Percentiles rank a stretch among this genome's conserved stretches.
Conservation (phyloP, 2,329 filamentous ascomycete genomes). For the Amphichorda felina region DNA sequence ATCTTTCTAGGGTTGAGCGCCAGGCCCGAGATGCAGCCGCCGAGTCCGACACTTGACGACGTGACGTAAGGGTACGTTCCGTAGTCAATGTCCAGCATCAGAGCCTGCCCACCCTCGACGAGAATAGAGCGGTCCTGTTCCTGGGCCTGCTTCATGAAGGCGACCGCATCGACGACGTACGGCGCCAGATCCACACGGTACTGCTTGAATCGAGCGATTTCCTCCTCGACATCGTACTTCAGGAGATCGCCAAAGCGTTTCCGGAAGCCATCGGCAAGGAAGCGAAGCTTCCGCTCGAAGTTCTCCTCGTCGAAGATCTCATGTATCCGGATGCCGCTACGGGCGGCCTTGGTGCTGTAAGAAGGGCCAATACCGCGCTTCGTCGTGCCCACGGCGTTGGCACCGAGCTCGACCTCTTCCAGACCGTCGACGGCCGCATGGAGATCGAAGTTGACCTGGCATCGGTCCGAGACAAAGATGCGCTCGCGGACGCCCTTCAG, state of each 20-base stretch:
- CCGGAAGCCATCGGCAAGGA: slow-evolving; percentile 46
- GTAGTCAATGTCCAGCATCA: slow-evolving; percentile 57
- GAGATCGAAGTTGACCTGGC: slow-evolving; percentile 52
- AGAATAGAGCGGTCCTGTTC: slow-evolving; percentile 46
- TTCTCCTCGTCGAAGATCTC: slow-evolving; percentile 55
- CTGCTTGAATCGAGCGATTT: slow-evolving; percentile 49
- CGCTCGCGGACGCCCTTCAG: slow-evolving; percentile 25
- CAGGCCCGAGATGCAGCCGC: slow-evolving; percentile 50
- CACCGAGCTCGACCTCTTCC: slow-evolving; percentile 43
- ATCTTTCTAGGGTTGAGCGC: slow-evolving; percentile 49
- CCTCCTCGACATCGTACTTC: slow-evolving; percentile 55
- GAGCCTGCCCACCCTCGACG: slow-evolving; percentile 47
- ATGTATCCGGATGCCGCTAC: slow-evolving; percentile 54
- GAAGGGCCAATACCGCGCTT: slow-evolving; percentile 4
- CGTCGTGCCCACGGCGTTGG: slow-evolving; percentile 2
- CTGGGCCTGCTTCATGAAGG: slow-evolving; percentile 51
- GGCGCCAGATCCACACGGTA: slow-evolving; percentile 44
- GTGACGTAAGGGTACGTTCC: slow-evolving; percentile 10
- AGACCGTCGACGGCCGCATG: slow-evolving; percentile 59
- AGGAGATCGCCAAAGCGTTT: slow-evolving; percentile 58
- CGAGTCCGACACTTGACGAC: slow-evolving; percentile 34
- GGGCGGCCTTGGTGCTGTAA: slow-evolving; percentile 8
- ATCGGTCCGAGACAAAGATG: slow-evolving; percentile 52
- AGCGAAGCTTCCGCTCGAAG: slow-evolving; percentile 55
- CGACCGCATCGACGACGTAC: slow-evolving; percentile 56